Base-by-base conservation (phyloP, 2,329 filamentous ascomycete species). In the Fonsecaea nubica region DNA sequence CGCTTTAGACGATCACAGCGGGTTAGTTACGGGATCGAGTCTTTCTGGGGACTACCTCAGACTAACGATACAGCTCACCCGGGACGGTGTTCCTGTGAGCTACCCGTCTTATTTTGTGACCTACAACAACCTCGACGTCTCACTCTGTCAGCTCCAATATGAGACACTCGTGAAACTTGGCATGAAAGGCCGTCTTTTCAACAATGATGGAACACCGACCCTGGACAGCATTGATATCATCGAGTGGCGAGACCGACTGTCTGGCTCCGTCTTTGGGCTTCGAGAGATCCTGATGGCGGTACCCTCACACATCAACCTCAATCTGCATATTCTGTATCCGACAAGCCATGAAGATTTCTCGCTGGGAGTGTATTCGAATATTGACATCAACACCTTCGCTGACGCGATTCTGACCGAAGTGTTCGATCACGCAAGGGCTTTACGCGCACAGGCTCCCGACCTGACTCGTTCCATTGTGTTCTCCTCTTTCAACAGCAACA, bases 31-130 rank as follows among this genome's bases (percentile, higher is more conserved):
- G 0, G 95, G 94, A 0, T 98, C 94, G 9, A 98, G 94, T 80
- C 80, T 99, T 63, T 96, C 92, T 2, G 95, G 95, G n/a, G 92
- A 98, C 74, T 98, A 98, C 77, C 89, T 97, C 30, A 88, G 93
- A 63, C 81, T 99, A 7, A 96, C 93, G 75, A 91, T 98, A 30
- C 95, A 99, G 75, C 86, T 97, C 72, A 98, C 94, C 0, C 90
- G 88, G 67, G 95, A 99, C 76, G 90, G 90, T 1, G 82, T 96
- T 0, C 93, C 94, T 0, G 91, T 99, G 1, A 83, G 98, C 32
- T 96, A 92, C 85, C 93, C 93, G 4, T 85, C 85, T 65, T 97
- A 94, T 89, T 91, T 90, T 8, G 87, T 96, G 68, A 82, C 86
- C 50, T 89, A 92, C 71, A 87, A 89, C 63, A 90, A 89, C 4